These are phyloP conservation scores for Chaetomium globosum DNA, from an alignment of 2,329 filamentous ascomycete species.

Conservation along the genomic window DNA sequence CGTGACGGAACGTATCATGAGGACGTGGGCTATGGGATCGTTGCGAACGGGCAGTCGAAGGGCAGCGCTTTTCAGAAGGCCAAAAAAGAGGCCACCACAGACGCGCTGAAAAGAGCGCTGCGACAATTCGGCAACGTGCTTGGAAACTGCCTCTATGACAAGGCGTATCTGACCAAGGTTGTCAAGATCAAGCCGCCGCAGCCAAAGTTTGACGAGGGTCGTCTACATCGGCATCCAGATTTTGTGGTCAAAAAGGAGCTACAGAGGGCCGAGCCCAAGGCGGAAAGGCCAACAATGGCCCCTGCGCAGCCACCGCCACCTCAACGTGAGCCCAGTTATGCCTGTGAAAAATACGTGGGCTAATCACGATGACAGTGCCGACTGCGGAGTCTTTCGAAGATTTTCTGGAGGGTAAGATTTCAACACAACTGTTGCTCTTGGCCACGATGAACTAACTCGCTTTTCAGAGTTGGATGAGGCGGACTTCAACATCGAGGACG, in stretches of 20 bases:
- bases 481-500: conserved; percentile 70
- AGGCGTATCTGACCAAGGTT: conserved; percentile 88
- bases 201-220: conserved; percentile 75
- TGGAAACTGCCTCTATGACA: conserved; percentile 98
- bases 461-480: conserved; percentile 70
- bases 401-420: conserved; percentile 51
- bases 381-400: conserved; percentile 54
- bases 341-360: background rate
- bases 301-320: conserved; percentile 20
- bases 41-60: conserved; percentile 94
- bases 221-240: conserved; percentile 79
- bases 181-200: conserved; percentile 82
- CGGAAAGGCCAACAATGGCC: conserved; percentile 29
- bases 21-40: conserved; percentile 94
- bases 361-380: conserved; percentile 28
- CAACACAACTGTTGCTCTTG: conserved; percentile 29
- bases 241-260: conserved; percentile 65
- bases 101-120: conserved; percentile 85
- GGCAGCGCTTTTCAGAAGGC: conserved; percentile 96
- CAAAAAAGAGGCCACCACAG: conserved; percentile 96
- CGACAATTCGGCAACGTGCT: conserved; percentile 94
- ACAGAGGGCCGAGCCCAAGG: conserved; percentile 30
- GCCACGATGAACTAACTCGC: conserved; percentile 13
- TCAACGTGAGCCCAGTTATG: conserved; percentile 23
- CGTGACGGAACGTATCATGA: conserved; percentile 96